Percentiles rank a stretch among this genome's conserved stretches.
phyloP scores from a whole-genome alignment of 2,329 filamentous ascomycete species.

The Aspergillus sp. region DNA sequence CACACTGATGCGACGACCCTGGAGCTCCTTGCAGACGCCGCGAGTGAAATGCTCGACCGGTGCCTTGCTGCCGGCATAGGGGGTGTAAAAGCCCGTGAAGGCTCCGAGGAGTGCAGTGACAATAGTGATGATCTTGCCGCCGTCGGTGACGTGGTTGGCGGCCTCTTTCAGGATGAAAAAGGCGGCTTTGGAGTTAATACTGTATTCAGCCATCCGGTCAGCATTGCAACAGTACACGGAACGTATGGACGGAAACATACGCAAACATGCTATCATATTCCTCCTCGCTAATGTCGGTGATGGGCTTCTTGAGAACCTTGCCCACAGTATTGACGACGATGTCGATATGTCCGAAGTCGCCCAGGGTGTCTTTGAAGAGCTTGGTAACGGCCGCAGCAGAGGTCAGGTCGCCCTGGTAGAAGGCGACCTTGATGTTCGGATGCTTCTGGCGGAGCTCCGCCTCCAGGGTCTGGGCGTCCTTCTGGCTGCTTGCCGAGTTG shows the following conservation, averaged over 20 bases:
- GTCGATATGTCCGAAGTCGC: conserved; percentile 39
- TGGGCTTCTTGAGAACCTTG: conserved; percentile 42
- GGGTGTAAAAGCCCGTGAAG: conserved; percentile 40
- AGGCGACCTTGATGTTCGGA: conserved; percentile 25
- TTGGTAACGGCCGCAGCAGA: conserved; percentile 30
- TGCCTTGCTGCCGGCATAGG: conserved; percentile 46
- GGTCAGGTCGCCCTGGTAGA: conserved; percentile 39
- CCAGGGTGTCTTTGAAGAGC: conserved; percentile 33
- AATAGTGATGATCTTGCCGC: conserved; percentile 41
- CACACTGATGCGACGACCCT: conserved; percentile 41
- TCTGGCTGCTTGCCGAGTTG: conserved; percentile 32
- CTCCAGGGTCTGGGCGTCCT: conserved; percentile 28
- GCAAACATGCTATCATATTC: conserved; percentile 43
- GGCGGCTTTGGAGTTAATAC: conserved; percentile 39
- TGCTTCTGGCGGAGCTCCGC: conserved; percentile 26
- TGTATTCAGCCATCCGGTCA: too few relatives aligned
- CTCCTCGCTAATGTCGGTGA: conserved; percentile 34
- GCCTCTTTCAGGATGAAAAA: conserved; percentile 40
- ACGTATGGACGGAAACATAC: conserved; percentile 16
- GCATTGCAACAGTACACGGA: conserved; percentile 1
- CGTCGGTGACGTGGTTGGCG: conserved; percentile 34
- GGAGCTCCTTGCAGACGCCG: conserved; percentile 48
- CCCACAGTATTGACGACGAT: conserved; percentile 45
- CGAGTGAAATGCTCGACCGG: conserved; percentile 52
- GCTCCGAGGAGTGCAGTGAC: conserved; percentile 38